Conservation (phyloP, 768 basidiomycete species). For the Tulasnella sp. region DNA sequence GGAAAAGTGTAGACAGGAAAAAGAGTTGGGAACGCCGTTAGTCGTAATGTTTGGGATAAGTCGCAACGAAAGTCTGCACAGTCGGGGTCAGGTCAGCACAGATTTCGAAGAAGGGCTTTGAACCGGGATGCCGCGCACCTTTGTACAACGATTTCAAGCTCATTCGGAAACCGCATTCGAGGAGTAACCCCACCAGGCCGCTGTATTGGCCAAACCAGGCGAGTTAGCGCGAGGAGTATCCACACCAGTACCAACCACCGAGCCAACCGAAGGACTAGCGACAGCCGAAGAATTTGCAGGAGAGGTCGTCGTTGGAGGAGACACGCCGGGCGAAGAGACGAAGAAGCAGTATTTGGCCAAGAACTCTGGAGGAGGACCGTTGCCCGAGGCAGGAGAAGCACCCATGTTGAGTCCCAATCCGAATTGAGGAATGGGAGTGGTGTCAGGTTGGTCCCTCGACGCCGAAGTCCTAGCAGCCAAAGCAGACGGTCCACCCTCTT, state of each 20-base stretch:
- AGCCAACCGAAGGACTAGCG: neutral
- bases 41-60: no score
- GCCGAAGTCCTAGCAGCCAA: neutral
- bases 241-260: neutral
- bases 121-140: no score
- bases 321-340: slow-evolving; percentile 8
- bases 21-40: no score
- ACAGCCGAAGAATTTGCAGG: neutral
- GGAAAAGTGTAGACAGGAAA: no score
- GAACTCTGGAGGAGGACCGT: slow-evolving; percentile 21
- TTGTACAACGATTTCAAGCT: no score
- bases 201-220: neutral
- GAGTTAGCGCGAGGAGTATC: slow-evolving; percentile 13
- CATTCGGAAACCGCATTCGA: no score
- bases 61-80: no score
- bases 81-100: no score
- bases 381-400: neutral
- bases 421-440: neutral
- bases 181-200: slow-evolving; percentile 4
- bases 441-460: neutral
- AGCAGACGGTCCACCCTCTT: neutral
- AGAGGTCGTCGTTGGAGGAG: neutral
- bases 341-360: slow-evolving; percentile 22
- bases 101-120: no score
- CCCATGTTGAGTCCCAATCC: slow-evolving; percentile 5